Evolutionary conservation across 176 grass and related monocot genomes (phyloP).

Genomic region (Leersia perrieri): DNA sequence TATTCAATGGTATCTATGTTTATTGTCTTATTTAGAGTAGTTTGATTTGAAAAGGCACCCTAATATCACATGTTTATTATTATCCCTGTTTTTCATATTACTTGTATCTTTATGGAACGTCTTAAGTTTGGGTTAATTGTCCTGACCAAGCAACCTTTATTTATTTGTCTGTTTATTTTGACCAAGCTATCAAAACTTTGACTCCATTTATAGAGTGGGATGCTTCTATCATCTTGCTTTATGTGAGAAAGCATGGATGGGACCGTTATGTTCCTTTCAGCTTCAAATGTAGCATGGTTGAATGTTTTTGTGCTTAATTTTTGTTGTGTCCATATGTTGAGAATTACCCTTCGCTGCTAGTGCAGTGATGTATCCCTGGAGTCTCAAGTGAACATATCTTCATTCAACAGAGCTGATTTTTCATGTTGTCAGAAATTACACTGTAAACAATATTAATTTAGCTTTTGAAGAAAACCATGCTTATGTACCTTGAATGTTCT

Average conservation of each 20-base stretch:
- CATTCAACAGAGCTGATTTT: not conserved
- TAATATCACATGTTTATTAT: not conserved
- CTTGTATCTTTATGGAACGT: not conserved
- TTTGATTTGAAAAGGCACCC: not conserved
- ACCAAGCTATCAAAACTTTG: not conserved
- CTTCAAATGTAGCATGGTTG: conserved; percentile 10
- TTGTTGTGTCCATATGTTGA: not conserved
- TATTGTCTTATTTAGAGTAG: not conserved
- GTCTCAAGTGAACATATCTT: not conserved
- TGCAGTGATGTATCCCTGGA: not conserved
- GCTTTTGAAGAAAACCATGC: not conserved
- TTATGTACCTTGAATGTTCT: conserved; percentile 22
- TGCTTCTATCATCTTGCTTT: not conserved
- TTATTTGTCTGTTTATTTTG: too few relatives aligned
- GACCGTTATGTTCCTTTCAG: not conserved
- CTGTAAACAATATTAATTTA: conserved; percentile 10
- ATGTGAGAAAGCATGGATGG: not conserved
- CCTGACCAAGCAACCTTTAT: not conserved
- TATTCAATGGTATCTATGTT: not conserved
- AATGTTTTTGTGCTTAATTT: conserved; percentile 12
- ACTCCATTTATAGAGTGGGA: not conserved
- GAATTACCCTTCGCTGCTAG: not conserved
- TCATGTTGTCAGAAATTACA: not conserved
- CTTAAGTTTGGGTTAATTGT: not conserved
- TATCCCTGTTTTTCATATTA: not conserved